phyloP scores from a whole-genome alignment of 1,284 basidiomycete genomes.

The Trichosporon sp. region DNA sequence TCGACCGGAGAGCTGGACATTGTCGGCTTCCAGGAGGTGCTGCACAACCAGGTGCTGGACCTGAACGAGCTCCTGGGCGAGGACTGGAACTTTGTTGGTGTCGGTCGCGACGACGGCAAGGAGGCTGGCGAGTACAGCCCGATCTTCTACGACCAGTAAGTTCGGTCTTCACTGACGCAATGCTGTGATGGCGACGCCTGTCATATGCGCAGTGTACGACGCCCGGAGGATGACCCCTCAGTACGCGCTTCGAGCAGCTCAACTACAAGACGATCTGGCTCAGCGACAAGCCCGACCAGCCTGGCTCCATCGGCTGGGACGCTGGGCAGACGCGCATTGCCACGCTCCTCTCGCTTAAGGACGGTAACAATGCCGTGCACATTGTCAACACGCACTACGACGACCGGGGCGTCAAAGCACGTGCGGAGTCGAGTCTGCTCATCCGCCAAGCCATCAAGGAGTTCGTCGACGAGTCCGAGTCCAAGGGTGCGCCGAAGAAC shows the following conservation, averaged over 20 bases:
- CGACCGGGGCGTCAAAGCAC: constrained; percentile 34
- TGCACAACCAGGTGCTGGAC: constrained; percentile 60
- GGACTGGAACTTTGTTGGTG: constrained; percentile 58
- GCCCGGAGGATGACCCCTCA: neutral
- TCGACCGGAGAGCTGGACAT: constrained; percentile 35
- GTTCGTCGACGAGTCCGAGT: constrained; percentile 25
- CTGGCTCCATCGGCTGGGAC: constrained; percentile 46
- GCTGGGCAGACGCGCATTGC: constrained; percentile 45
- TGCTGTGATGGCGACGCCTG: neutral
- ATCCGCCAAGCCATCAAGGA: constrained; percentile 33
- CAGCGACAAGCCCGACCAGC: constrained; percentile 34
- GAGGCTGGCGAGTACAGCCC: constrained; percentile 61
- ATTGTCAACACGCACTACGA: constrained; percentile 49
- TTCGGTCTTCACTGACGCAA: neutral
- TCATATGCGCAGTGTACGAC: neutral
- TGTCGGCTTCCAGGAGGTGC: constrained; percentile 56
- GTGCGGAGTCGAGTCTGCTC: constrained; percentile 38
- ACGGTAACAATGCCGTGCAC: constrained; percentile 30
- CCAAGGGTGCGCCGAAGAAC: constrained; percentile 7
- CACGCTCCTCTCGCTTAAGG: constrained; percentile 37
- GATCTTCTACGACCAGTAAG: constrained; percentile 60
- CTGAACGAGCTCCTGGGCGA: constrained; percentile 57
- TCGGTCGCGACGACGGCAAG: constrained; percentile 61
- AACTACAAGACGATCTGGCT: constrained; percentile 43
- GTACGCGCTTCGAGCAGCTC: constrained; percentile 12